These are phyloP conservation scores for Paracorniculantispora psalliotae DNA, from an alignment of 2,329 filamentous ascomycete species.

Conservation along the genomic window DNA sequence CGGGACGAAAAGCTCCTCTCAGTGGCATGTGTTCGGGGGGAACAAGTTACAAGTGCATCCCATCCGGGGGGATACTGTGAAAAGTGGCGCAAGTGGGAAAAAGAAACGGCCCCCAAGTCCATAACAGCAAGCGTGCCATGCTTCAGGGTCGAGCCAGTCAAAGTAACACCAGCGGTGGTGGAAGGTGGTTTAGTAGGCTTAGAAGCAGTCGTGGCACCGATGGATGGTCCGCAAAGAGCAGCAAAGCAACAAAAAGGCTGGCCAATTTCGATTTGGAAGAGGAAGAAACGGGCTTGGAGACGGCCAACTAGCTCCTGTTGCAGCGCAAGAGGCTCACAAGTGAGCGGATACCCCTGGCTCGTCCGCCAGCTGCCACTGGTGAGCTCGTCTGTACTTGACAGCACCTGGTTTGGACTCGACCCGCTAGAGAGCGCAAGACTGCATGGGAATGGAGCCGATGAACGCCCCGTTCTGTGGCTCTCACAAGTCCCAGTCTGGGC, in stretches of 20 bases:
- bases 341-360: not conserved
- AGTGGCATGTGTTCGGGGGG: too few relatives aligned
- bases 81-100: not conserved
- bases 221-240: too few relatives aligned
- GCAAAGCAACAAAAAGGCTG: not conserved
- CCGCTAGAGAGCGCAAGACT: not conserved
- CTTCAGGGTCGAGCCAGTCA: not conserved
- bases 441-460: slow-evolving; percentile 5
- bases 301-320: not conserved
- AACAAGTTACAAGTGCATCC: too few relatives aligned
- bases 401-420: slow-evolving; percentile 1
- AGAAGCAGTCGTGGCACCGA: too few relatives aligned
- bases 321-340: not conserved
- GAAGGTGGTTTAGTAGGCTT: too few relatives aligned
- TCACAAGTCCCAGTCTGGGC: not conserved
- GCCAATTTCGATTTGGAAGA: too few relatives aligned
- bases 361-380: not conserved
- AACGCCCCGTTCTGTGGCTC: not conserved
- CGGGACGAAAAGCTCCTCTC: not conserved
- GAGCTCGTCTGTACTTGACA: slow-evolving; percentile 5
- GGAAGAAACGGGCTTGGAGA: too few relatives aligned
- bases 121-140: not conserved
- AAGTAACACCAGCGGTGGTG: not conserved
- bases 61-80: not conserved
- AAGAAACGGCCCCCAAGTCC: slow-evolving; percentile 1